Conservation (phyloP, 2,329 filamentous ascomycete genomes). For the Keithomyces neogunnii region DNA sequence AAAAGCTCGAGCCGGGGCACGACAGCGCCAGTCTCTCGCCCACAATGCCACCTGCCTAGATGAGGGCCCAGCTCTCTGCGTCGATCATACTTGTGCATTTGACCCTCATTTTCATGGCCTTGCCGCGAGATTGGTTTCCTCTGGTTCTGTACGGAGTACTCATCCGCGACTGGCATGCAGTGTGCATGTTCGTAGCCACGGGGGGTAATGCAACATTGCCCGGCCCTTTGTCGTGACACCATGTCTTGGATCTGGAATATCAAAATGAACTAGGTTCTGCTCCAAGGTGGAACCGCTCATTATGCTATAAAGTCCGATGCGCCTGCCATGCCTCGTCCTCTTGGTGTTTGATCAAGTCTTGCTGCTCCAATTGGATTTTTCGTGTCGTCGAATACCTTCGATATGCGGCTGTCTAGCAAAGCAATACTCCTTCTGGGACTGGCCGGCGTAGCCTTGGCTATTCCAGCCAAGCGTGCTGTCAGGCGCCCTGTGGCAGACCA, state of each 20-base stretch:
- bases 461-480: conserved; percentile 4
- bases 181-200: conserved; percentile 2
- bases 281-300: not conserved
- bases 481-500: conserved; percentile 20
- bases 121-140: not conserved
- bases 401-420: conserved; percentile 8
- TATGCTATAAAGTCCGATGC: not conserved
- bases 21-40: not conserved
- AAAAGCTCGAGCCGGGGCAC: not conserved
- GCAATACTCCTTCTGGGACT: conserved; percentile 8
- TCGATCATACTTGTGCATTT: not conserved
- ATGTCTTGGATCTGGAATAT: conserved; percentile 6
- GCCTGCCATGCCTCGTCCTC: not conserved
- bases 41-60: conserved; percentile 8
- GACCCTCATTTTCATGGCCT: not conserved
- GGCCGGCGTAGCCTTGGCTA: conserved; percentile 3
- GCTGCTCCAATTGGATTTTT: not conserved
- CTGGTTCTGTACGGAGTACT: not conserved
- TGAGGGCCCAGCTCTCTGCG: not conserved
- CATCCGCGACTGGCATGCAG: not conserved
- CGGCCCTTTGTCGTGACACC: not conserved
- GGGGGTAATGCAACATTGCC: not conserved
- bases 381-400: not conserved
- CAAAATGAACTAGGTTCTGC: not conserved
- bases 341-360: not conserved